A percentile compares a stretch with the other conserved stretches of the same genome.
Evolutionary conservation across 2,329 filamentous ascomycete genomes (phyloP).

Genomic region (Penicillium glabrum): DNA sequence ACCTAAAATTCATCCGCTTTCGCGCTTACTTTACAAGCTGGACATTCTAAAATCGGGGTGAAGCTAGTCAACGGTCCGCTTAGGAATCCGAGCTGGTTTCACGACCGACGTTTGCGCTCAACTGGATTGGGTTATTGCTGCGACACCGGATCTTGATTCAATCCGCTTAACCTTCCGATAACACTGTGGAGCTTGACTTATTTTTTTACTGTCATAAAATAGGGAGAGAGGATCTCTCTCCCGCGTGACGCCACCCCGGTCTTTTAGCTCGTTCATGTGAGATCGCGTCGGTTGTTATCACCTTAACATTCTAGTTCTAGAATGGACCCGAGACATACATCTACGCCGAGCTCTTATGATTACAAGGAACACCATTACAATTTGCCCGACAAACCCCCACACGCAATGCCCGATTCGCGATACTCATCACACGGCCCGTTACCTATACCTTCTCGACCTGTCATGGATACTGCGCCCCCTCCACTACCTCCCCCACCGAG

Average conservation of each 20-base stretch:
- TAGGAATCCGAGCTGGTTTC: conserved; percentile 21
- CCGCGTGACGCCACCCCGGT: conserved; percentile 8
- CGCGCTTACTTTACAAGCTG: conserved; percentile 19
- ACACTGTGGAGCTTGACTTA: conserved; percentile 6
- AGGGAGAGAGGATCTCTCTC: background rate
- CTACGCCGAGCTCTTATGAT: conserved; percentile 46
- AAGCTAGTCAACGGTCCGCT: conserved; percentile 15
- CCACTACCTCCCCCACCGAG: conserved; percentile 66
- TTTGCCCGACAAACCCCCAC: conserved; percentile 37
- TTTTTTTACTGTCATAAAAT: background rate
- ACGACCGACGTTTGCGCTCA: conserved; percentile 24
- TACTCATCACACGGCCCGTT: conserved; percentile 54
- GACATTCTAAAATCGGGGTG: conserved; percentile 15
- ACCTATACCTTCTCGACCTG: conserved; percentile 61
- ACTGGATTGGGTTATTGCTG: conserved; percentile 26
- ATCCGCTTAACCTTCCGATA: conserved; percentile 11
- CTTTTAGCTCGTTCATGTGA: background rate
- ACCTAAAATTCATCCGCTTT: conserved; percentile 3
- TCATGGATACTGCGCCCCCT: conserved; percentile 53
- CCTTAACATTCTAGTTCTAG: conserved; percentile 20
- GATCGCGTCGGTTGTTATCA: background rate
- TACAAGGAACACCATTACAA: conserved; percentile 34
- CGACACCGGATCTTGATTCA: conserved; percentile 17
- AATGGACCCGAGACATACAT: conserved; percentile 46
- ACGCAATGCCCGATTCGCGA: conserved; percentile 43